These are phyloP conservation scores for Pseudogymnoascus sp. DNA, from an alignment of 2,329 filamentous ascomycete genomes.

Conservation along the genomic window DNA sequence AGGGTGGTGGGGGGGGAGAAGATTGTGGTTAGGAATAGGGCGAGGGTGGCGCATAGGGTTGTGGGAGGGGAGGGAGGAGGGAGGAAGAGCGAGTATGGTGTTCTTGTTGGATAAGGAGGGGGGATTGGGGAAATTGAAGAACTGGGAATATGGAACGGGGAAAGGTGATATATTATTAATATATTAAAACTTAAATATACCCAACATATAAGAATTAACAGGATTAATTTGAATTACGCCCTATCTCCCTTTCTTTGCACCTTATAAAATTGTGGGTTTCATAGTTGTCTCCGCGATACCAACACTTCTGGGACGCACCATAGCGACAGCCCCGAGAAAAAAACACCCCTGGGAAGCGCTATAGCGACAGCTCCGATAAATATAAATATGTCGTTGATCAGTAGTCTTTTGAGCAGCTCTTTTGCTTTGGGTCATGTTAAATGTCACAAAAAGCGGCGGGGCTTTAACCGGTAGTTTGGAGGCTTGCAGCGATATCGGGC, in stretches of 20 bases:
- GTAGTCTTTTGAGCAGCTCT: too few relatives aligned
- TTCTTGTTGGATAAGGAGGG: not conserved
- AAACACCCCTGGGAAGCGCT: too few relatives aligned
- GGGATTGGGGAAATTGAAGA: not conserved
- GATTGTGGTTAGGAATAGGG: not conserved
- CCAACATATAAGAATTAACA: not conserved
- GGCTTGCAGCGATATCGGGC: too few relatives aligned
- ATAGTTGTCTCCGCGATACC: too few relatives aligned
- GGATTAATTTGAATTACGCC: not conserved
- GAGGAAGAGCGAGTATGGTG: not conserved
- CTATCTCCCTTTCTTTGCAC: not conserved
- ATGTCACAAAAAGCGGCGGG: too few relatives aligned
- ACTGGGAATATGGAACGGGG: not conserved
- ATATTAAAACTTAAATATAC: not conserved
- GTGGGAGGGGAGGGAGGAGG: not conserved
- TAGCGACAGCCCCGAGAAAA: too few relatives aligned
- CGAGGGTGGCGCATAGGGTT: not conserved
- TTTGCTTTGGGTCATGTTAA: too few relatives aligned
- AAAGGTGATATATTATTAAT: not conserved
- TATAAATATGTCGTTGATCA: too few relatives aligned
- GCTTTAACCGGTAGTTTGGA: too few relatives aligned
- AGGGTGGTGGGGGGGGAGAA: not conserved
- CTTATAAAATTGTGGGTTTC: too few relatives aligned
- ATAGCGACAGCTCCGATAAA: too few relatives aligned
- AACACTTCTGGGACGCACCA: too few relatives aligned